phyloP scores from a whole-genome alignment of 352 stramenopile genomes.

The Phytopythium kandeliae region DNA sequence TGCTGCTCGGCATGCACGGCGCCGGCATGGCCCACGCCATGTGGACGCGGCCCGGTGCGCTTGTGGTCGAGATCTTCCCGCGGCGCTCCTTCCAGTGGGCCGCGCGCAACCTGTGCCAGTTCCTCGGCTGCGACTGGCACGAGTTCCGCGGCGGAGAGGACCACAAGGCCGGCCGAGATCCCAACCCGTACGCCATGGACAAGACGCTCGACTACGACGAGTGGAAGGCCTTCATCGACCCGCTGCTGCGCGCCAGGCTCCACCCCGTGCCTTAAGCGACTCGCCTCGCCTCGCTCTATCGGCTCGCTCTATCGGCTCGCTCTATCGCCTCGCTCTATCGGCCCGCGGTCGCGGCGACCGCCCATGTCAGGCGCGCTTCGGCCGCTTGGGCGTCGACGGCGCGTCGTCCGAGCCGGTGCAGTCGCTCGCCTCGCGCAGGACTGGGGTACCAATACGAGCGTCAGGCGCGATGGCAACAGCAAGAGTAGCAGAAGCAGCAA shows the following conservation, averaged over 20 bases:
- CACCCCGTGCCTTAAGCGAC: slow-evolving; percentile 54
- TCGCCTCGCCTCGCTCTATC: no score
- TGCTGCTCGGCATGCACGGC: slow-evolving; percentile 85
- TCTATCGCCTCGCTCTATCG: slow-evolving; percentile 24
- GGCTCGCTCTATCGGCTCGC: slow-evolving; percentile 26
- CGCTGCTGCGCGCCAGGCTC: neutral
- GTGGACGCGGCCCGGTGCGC: slow-evolving; percentile 44
- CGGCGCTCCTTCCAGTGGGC: slow-evolving; percentile 44
- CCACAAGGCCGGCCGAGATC: no score
- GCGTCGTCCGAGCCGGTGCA: neutral
- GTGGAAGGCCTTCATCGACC: slow-evolving; percentile 1
- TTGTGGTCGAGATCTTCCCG: slow-evolving; percentile 74
- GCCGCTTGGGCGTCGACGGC: neutral
- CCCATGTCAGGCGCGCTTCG: neutral
- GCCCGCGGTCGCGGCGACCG: no score
- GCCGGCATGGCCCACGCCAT: no score
- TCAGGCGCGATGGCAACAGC: neutral
- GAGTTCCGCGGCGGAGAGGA: slow-evolving; percentile 42
- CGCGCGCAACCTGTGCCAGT: slow-evolving; percentile 75
- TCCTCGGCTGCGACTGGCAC: slow-evolving; percentile 61
- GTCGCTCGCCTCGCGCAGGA: neutral
- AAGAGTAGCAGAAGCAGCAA: neutral
- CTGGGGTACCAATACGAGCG: neutral
- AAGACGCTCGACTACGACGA: neutral
- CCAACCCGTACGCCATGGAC: slow-evolving; percentile 13